These are phyloP conservation scores for Suillus brevipes DNA, from an alignment of 768 basidiomycete species.

Conservation along the genomic window DNA sequence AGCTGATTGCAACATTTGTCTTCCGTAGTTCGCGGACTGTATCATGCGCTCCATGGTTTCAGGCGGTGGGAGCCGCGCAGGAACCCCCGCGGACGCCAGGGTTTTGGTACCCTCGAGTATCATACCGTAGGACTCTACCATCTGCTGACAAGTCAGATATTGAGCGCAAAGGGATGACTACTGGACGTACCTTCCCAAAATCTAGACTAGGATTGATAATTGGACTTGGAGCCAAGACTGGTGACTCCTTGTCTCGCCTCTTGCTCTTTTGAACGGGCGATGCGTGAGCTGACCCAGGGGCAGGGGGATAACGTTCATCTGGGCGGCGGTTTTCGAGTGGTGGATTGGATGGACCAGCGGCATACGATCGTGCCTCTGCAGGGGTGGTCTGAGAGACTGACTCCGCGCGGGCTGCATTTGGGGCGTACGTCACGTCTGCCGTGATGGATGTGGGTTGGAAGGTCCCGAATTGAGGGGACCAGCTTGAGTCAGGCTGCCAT, in stretches of 20 bases:
- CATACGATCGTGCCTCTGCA: constrained; percentile 33
- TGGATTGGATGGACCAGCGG: constrained; percentile 23
- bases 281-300: constrained; percentile 26
- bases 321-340: constrained; percentile 36
- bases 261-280: constrained; percentile 36
- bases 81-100: constrained; percentile 26
- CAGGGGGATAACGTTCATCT: constrained; percentile 33
- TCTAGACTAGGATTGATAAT: constrained; percentile 36
- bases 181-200: constrained; percentile 41
- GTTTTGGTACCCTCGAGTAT: constrained; percentile 41
- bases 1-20: constrained; percentile 33
- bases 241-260: constrained; percentile 37
- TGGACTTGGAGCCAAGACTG: constrained; percentile 27
- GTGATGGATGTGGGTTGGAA: constrained; percentile 36
- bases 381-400: constrained; percentile 29
- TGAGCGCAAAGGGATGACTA: constrained; percentile 4
- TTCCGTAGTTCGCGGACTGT: constrained; percentile 43
- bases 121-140: constrained; percentile 45
- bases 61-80: constrained; percentile 24
- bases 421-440: constrained; percentile 35
- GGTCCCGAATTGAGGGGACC: constrained; percentile 37
- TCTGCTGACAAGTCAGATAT: constrained; percentile 28
- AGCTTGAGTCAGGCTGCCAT: constrained; percentile 40
- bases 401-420: constrained; percentile 35
- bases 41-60: constrained; percentile 45